Evolutionary conservation across 2,329 filamentous ascomycete species (phyloP).

Genomic region (Colletotrichum scovillei): DNA sequence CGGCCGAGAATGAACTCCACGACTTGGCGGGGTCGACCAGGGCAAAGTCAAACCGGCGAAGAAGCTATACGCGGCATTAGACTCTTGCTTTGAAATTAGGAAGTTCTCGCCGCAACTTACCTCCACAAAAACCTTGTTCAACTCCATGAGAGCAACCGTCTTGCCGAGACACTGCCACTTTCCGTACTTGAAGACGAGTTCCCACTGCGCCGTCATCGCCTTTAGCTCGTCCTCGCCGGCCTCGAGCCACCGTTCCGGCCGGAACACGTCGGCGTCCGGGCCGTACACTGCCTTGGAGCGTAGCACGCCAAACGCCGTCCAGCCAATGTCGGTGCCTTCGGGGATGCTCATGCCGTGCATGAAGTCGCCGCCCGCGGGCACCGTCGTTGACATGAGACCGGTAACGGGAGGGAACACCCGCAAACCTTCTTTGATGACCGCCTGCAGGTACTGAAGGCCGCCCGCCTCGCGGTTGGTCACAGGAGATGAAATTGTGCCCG

Average conservation of each 20-base stretch:
- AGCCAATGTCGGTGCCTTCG: conserved; percentile 57
- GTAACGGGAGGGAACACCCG: conserved; percentile 58
- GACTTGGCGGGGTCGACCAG: conserved; percentile 45
- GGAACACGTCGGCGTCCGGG: conserved; percentile 53
- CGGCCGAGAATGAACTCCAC: conserved; percentile 46
- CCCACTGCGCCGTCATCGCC: conserved; percentile 51
- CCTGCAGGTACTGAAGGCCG: conserved; percentile 59
- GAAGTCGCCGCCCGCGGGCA: conserved; percentile 51
- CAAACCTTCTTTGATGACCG: conserved; percentile 60
- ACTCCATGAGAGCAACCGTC: conserved; percentile 55
- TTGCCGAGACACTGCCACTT: conserved; percentile 58
- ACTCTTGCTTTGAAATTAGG: neutral
- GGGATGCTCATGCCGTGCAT: conserved; percentile 55
- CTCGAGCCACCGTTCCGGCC: conserved; percentile 62
- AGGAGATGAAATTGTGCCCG: conserved; percentile 42
- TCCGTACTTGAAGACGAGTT: conserved; percentile 57
- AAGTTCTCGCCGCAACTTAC: conserved; percentile 41
- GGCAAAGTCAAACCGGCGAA: conserved; percentile 46
- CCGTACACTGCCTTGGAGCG: conserved; percentile 51
- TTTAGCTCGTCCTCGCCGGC: conserved; percentile 45
- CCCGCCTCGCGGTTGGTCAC: conserved; percentile 50
- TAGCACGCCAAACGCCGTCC: conserved; percentile 54
- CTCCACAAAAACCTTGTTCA: conserved; percentile 57
- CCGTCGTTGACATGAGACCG: conserved; percentile 47
- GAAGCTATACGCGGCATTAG: conserved; percentile 40